Evolutionary conservation across 495 filamentous ascomycete species (phyloP), one percentile per base, ranked within the genome.

Genomic region (Aspergillus sclerotioniger): DNA sequence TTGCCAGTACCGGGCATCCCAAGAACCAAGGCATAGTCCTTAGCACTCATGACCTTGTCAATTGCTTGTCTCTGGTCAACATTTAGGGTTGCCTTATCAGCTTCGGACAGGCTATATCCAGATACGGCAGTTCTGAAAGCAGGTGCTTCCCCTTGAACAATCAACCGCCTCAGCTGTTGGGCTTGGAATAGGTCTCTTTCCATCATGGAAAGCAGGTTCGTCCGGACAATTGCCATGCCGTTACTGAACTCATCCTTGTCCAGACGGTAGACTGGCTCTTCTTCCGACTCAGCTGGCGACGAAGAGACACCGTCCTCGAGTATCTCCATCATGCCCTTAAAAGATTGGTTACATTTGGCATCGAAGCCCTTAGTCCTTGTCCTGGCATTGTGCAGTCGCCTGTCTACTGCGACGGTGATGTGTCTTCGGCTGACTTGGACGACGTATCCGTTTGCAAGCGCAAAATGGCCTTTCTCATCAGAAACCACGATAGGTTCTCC

Each of bases 231-330:
- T 16, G 94, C 91, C 91, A 98, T 95, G 56, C 94, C 94, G 59
- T 93, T 98, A 73, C 90, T 96, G 72, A 97, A 97, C 67, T 98
- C 94, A 63, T 98, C 94, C 71, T 97, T 97, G 72, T 98, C 94
- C 2, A 98, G 75, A 32, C 94, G 87, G 65, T 92, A 98, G 17
- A 87, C 72, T 15, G 89, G 68, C 25, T 84, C 83, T 51, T 87
- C 80, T 53, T 83, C 77, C 31, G 77, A 72, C 50, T 83, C 71
- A 33, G 71, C 68, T 5, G 77, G 69, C 1, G 68, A 76, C 21
- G 62, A 32, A 39, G 55, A 55, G 8, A 67, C 70, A 16, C 77
- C 80, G 49, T 83, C 76, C 46, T 81, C 73, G n/a, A 74, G 81
- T 43, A 93, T 83, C 63, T 95, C 89, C 91, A 96, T 96, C 59